Evolutionary conservation across 441 rosid genomes (phyloP).

Genomic region (Theobroma grandiflorum): DNA sequence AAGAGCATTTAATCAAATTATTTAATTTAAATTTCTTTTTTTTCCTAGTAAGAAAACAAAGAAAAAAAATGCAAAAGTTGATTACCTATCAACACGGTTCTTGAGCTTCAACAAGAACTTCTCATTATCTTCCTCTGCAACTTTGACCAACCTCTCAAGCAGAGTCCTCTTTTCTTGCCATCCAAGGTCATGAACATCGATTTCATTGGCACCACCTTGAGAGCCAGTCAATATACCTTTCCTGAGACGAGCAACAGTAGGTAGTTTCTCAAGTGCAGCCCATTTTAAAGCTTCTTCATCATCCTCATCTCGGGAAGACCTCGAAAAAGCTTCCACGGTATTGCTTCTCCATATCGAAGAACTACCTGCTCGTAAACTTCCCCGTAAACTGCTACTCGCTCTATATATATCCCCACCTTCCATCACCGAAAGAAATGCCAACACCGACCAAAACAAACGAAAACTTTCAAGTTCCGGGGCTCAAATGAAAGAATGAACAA

Average conservation of each 20-base stretch:
- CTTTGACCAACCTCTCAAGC: constrained; percentile 48
- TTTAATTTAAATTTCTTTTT: too few relatives aligned
- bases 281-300: constrained; percentile 26
- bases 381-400: constrained; percentile 37
- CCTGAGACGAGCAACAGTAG: constrained; percentile 55
- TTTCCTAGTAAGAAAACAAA: too few relatives aligned
- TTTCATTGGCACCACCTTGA: constrained; percentile 37
- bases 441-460: not conserved
- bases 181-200: constrained; percentile 46
- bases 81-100: constrained; percentile 42
- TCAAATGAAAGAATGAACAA: not conserved
- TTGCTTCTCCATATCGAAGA: constrained; percentile 20
- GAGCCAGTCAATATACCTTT: constrained; percentile 49
- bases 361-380: constrained; percentile 35
- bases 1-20: too few relatives aligned
- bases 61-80: too few relatives aligned
- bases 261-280: constrained; percentile 31
- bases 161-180: constrained; percentile 37
- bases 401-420: constrained; percentile 37
- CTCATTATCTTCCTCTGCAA: constrained; percentile 51
- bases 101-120: constrained; percentile 56
- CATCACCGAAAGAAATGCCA: constrained; percentile 24
- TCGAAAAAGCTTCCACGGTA: not conserved
- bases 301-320: constrained; percentile 17
- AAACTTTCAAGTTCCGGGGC: not conserved